These are phyloP conservation scores for Lolium rigidum DNA, from an alignment of 176 grass and related monocot genomes.

Conservation along the genomic window DNA sequence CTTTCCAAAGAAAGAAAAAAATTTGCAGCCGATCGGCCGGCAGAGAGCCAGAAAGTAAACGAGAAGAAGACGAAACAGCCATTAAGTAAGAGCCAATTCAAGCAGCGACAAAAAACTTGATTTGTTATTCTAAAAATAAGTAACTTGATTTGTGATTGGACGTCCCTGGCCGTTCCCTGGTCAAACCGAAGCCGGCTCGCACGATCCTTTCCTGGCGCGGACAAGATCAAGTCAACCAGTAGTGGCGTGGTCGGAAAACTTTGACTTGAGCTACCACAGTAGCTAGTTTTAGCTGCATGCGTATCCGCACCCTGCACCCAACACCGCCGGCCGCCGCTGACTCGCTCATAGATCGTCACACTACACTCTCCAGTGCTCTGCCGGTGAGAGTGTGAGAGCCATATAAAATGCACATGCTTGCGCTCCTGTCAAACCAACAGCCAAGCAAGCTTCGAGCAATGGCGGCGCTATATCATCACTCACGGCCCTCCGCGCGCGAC, in stretches of 20 bases:
- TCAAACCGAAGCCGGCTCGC: background rate
- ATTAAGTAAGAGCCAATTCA: no score
- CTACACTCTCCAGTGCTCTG: conserved; percentile 9
- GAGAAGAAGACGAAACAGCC: no score
- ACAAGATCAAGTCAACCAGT: conserved; percentile 35
- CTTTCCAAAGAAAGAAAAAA: no score
- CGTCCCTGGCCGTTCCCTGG: background rate
- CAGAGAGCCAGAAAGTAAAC: no score
- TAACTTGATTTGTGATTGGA: background rate
- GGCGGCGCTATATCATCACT: background rate
- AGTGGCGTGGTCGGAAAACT: conserved; percentile 16
- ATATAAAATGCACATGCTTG: conserved; percentile 15
- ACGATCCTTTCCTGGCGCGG: background rate
- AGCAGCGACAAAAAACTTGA: no score
- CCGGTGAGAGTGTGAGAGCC: background rate
- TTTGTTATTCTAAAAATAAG: no score
- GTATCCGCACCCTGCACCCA: background rate
- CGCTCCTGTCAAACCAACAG: background rate
- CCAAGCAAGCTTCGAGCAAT: conserved; percentile 22
- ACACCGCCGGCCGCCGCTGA: conserved; percentile 13
- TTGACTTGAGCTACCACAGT: background rate
- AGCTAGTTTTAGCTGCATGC: background rate
- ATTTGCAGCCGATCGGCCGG: no score
- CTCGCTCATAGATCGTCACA: conserved; percentile 11
- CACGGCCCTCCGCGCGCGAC: background rate